Evolutionary conservation across 495 filamentous ascomycete genomes (phyloP).

Genomic region (Diplogelasinospora grovesii): DNA sequence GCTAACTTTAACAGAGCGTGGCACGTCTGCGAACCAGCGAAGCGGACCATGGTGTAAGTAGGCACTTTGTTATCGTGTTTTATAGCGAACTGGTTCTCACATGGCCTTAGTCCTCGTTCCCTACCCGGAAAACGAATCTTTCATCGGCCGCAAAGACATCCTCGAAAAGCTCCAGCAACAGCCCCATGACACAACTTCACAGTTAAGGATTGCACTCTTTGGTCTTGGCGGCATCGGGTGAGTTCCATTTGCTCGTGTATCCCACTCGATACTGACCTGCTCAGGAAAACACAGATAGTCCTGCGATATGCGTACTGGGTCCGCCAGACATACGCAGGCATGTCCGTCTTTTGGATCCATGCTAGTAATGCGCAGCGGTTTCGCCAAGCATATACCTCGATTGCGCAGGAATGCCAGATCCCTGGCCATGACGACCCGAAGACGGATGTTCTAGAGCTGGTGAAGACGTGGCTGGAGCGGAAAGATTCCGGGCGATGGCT

Average conservation of each 20-base stretch:
- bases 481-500: constrained; percentile 20
- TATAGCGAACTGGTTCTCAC: not conserved
- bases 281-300: constrained; percentile 49
- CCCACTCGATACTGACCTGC: no score
- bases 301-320: constrained; percentile 40
- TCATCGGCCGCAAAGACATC: constrained; percentile 23
- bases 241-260: no score
- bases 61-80: not conserved
- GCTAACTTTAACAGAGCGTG: no score
- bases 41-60: not conserved
- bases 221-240: constrained; percentile 45
- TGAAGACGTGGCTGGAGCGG: not conserved
- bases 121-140: constrained; percentile 21
- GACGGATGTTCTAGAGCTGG: constrained; percentile 9
- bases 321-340: constrained; percentile 26
- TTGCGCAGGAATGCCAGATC: constrained; percentile 25
- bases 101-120: constrained; percentile 9
- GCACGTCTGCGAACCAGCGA: no score
- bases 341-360: constrained; percentile 46
- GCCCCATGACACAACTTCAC: constrained; percentile 8
- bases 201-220: constrained; percentile 25
- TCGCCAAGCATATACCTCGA: constrained; percentile 38
- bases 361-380: constrained; percentile 33
- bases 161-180: constrained; percentile 18
- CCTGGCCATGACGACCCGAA: constrained; percentile 18